Conservation (phyloP, 208 protist genomes). For the Wallacemonas sp. region DNA sequence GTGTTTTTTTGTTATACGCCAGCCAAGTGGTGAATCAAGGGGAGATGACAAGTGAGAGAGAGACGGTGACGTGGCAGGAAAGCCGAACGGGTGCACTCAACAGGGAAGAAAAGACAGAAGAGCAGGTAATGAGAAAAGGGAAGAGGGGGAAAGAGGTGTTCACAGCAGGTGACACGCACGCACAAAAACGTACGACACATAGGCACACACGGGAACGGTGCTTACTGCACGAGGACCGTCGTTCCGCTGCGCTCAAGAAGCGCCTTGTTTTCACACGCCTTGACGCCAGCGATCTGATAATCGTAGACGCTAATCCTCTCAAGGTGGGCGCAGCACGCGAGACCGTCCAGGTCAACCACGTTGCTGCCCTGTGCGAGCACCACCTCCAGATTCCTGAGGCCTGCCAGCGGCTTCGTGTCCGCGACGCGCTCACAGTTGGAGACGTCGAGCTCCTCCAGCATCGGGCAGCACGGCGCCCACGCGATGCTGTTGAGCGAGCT, state of each 20-base stretch:
- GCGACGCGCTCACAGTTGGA: conserved; percentile 11
- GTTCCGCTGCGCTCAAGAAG: not conserved
- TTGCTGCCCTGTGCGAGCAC: conserved; percentile 3
- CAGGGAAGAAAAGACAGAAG: not conserved
- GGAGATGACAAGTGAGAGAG: not conserved
- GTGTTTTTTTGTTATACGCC: too few relatives aligned
- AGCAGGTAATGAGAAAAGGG: not conserved
- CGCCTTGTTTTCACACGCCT: conserved; percentile 8
- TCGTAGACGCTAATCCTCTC: conserved; percentile 5
- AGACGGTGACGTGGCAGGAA: not conserved
- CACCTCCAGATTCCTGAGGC: not conserved
- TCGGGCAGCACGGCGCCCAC: conserved; percentile 5
- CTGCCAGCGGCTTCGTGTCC: conserved; percentile 2
- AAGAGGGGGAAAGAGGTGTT: not conserved
- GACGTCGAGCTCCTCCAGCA: conserved; percentile 7
- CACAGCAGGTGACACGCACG: not conserved
- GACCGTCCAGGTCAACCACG: conserved; percentile 7
- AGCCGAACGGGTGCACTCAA: too few relatives aligned
- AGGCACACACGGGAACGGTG: not conserved
- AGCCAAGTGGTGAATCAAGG: not conserved
- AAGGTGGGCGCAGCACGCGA: conserved; percentile 6
- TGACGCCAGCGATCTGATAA: conserved; percentile 3
- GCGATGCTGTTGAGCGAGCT: conserved; percentile 13
- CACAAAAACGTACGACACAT: not conserved
- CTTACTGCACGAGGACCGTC: conserved; percentile 3